Base-by-base conservation (phyloP, 2,329 filamentous ascomycete genomes). In the Colletotrichum euphorbiae region DNA sequence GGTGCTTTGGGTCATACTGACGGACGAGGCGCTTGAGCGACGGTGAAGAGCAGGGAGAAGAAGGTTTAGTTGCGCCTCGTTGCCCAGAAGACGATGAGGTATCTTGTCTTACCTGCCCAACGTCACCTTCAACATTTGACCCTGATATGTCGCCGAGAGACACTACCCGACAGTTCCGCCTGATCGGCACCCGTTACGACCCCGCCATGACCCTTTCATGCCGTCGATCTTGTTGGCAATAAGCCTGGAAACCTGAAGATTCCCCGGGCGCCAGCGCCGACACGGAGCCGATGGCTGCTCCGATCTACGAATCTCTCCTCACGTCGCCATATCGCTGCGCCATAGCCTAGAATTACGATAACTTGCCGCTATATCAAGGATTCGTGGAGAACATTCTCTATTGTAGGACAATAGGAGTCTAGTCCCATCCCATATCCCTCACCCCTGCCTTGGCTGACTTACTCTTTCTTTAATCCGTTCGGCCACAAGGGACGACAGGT, bases 1-100 rank as follows among this genome's bases (percentile, higher is more conserved):
- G 15, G n/a, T 21, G 36, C 62, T n/a, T n/a, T 48, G 58, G 54
- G 71, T 81, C 21, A 70, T 78, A 69, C 71, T 81, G 43, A 70
- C 79, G 67, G 76, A 78, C 51, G 72, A 72, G 13, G 73, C 70
- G 31, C 73, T 67, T 50, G 67, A 72, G 55, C 38, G 21, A 72
- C 40, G 33, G 28, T 17, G 11, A 17, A 46, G 28, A 15, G 31
- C 13, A 12, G 19, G 24, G 28, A 45, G 40, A 12, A 36, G n/a
- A 43, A 45, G 40, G 38, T 31, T 31, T 13, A 43, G 19, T 21
- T 36, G 48, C 21, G 36, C 36, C 52, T 42, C 19, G 6, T 28
- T 24, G 36, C 52, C 33, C 52, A 58, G 24, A 33, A 58, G 40
- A 36, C 36, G 28, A 45, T 45, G 19, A 58, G 40, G 52, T 56